Evolutionary conservation across 345 rosid genomes (phyloP), one percentile per base, ranked within the genome.

Genomic region (Syzygium aromaticum): DNA sequence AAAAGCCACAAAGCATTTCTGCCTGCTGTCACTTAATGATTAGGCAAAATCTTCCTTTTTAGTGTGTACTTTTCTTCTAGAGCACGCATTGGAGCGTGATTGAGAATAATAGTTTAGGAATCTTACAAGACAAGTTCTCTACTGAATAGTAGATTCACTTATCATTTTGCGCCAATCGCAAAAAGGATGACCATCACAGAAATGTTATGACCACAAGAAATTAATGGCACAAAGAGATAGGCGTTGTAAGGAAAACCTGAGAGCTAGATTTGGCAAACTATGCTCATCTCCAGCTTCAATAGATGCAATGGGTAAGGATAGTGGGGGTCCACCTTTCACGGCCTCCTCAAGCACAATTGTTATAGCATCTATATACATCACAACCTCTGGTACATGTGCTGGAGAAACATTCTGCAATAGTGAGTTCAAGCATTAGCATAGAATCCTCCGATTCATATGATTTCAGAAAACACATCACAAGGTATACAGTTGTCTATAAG

Each of bases 241-340:
- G 46, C 33, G 13, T 19, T 1, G 7, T 33, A 22, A 67, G 80
- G 80, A 67, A 61, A 33, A 96, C 99, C 99, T 94, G 95, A 96
- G 98, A 85, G 97, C 93, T 92, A 98, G 90, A 92, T 96, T 94
- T 63, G 99, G 99, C 87, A 98, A 92, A 89, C 91, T 89, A 89
- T 95, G 94, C 77, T 93, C 95, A 87, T 94, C 90, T 90, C 99
- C 99, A 87, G 97, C 95, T 93, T 96, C 99, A 87, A 95, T 94
- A 91, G 98, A 96, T 84, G 98, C 94, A 92, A 98, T 93, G 88
- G 99, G 98, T 87, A 96, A 93, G 64, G 98, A 93, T n/a, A 93
- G 91, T 86, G 96, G 93, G 28, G 95, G 92, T 73, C 94, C 97
- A 88, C 90, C 92, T 89, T 93, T 94, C 83, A 96, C 92, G 82